These are phyloP conservation scores for Ophiosphaerella korrae DNA, from an alignment of 2,329 filamentous ascomycete species.

Conservation along the genomic window DNA sequence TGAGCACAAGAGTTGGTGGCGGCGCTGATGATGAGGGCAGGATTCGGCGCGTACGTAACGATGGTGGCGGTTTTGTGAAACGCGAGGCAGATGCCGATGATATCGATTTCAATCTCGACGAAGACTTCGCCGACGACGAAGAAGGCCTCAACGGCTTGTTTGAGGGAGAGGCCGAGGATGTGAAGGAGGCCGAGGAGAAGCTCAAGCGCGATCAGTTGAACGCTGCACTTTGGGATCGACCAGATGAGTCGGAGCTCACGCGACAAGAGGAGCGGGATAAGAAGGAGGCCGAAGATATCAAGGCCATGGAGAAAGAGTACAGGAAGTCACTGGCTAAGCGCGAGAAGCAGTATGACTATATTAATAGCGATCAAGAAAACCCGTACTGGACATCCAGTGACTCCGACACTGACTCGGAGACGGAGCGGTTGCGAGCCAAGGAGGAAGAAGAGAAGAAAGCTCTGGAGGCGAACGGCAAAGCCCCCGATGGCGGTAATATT, in stretches of 20 bases:
- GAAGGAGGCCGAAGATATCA: conserved; percentile 70
- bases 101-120: conserved; percentile 69
- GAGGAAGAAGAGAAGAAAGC: conserved; percentile 58
- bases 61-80: conserved; percentile 50
- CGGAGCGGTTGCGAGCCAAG: conserved; percentile 65
- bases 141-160: conserved; percentile 59
- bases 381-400: conserved; percentile 40
- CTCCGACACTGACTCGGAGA: conserved; percentile 62
- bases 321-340: conserved; percentile 82
- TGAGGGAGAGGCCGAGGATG: conserved; percentile 56
- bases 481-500: conserved; percentile 51
- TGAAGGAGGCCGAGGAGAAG: conserved; percentile 66
- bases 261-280: conserved; percentile 70
- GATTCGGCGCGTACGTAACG: conserved; percentile 43
- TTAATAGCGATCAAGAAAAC: conserved; percentile 74
- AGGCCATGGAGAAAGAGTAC: conserved; percentile 74
- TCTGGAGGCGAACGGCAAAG: conserved; percentile 53
- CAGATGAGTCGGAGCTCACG: conserved; percentile 59
- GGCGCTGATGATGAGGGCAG: conserved; percentile 47
- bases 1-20: conserved; percentile 41
- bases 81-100: conserved; percentile 65
- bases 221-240: conserved; percentile 80
- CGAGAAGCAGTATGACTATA: conserved; percentile 86
- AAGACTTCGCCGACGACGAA: conserved; percentile 83
- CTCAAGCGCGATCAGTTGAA: conserved; percentile 81